Evolutionary conservation across 345 rosid species (phyloP), one percentile per base, ranked within the genome.

Genomic region (Syzygium grande): DNA sequence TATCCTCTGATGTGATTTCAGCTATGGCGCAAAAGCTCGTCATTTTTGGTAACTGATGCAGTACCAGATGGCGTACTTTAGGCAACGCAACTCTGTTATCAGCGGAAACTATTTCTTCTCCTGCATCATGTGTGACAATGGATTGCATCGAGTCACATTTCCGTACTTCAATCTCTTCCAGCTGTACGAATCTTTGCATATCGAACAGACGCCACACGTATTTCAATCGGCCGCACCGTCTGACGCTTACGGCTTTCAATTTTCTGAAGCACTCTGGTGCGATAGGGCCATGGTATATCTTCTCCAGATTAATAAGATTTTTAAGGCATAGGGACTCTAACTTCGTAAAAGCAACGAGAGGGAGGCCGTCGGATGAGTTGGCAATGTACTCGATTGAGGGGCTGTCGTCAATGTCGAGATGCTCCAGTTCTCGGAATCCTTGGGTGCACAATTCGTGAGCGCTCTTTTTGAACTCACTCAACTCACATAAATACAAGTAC

Each of bases 211-310:
- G 4, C n/a, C 63, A 23, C n/a, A 56, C 0, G 6, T 10, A 1
- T 56, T 56, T 23, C 63, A 56, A 56, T 56, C 3, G 13, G 63
- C 23, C 0, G 6, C 63, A 56, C 13, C 1, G 0, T 2, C 0
- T 0, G 13, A 56, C 4, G 0, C 5, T 1, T 8, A 2, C 5
- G 7, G 7, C 17, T 85, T 77, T 53, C 43, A 22, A 27, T n/a
- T 41, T 23, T 56, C 27, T 43, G 29, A 86, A 46, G 87, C 80
- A 21, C 43, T 27, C 22, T 61, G 41, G 6, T 34, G 27, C n/a
- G 58, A 86, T 6, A 34, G 55, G 4, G 65, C 80, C 16, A 86
- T 43, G 4, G 23, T 7, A 54, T 54, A 54, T 54, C 58, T 6
- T 54, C 23, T 54, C 10, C 58, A 54, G 9, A 54, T 54, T 54